A percentile compares a stretch with the other conserved stretches of the same genome.
Conservation (phyloP, 345 rosid species). For the Alliaria petiolata region DNA sequence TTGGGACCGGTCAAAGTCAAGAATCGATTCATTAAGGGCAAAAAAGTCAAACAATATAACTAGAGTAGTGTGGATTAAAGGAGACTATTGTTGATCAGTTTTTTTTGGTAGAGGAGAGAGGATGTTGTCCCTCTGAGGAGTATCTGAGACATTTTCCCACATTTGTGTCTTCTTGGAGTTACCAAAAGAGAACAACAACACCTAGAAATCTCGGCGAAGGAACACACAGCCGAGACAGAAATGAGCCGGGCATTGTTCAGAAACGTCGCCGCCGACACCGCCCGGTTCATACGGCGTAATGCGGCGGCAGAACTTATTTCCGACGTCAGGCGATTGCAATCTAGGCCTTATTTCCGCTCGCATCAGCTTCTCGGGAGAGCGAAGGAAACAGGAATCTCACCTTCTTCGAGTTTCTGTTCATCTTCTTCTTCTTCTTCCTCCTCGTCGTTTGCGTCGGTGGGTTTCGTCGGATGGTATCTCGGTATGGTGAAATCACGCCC, state of each 20-base stretch:
- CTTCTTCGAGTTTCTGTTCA: constrained; percentile 1
- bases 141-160: no score
- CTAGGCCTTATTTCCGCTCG: constrained; percentile 43
- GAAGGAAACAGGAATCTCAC: constrained; percentile 32
- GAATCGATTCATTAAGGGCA: no score
- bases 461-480: constrained; percentile 76
- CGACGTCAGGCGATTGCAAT: neutral
- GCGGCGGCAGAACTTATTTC: neutral
- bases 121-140: no score
- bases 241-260: constrained; percentile 21
- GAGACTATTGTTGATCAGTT: no score
- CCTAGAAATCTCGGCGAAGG: neutral
- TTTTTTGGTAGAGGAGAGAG: no score
- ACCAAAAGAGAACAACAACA: no score
- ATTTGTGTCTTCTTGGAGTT: no score
- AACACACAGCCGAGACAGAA: neutral
- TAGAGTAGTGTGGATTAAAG: no score
- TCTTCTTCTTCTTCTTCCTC: constrained; percentile 22
- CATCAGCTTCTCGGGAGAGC: constrained; percentile 33
- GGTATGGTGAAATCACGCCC: constrained; percentile 78
- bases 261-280: neutral
- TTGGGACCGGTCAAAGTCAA: no score
- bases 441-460: constrained; percentile 29
- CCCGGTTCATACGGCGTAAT: constrained; percentile 2
- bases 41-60: no score